phyloP scores from a whole-genome alignment of 148 eudicot species.

The Persicaria tinctoria region DNA sequence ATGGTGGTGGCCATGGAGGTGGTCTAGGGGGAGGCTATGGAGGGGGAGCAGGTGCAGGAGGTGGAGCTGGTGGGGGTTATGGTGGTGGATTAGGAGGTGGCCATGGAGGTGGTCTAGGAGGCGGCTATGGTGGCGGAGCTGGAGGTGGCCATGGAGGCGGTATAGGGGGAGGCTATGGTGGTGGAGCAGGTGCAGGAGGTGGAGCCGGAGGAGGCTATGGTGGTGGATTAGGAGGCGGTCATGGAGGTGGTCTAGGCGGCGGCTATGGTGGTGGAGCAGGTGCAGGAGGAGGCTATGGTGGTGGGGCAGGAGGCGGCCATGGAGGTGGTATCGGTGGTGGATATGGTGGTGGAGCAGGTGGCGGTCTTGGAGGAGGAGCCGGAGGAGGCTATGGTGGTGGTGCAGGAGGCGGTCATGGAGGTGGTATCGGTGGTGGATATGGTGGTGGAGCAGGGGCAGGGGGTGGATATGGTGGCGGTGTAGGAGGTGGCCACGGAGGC shows the following conservation, averaged over 20 bases:
- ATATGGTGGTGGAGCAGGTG: not conserved
- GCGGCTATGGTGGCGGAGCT: not conserved
- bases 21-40: not conserved
- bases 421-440: not conserved
- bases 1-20: not conserved
- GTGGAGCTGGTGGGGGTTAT: not conserved
- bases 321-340: not conserved
- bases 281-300: not conserved
- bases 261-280: not conserved
- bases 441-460: not conserved
- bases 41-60: not conserved
- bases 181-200: not conserved
- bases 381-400: not conserved
- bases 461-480: not conserved
- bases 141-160: constrained; percentile 1
- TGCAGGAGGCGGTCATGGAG: not conserved
- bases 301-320: not conserved
- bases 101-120: not conserved
- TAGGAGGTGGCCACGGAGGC: not conserved
- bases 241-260: not conserved
- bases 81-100: not conserved
- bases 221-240: not conserved
- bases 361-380: not conserved
- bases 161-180: not conserved
- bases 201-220: not conserved